Percentiles rank a stretch among this genome's conserved stretches.
These are phyloP conservation scores for Inonotus hispidus DNA, from an alignment of 1,284 basidiomycete genomes.

Conservation along the genomic window DNA sequence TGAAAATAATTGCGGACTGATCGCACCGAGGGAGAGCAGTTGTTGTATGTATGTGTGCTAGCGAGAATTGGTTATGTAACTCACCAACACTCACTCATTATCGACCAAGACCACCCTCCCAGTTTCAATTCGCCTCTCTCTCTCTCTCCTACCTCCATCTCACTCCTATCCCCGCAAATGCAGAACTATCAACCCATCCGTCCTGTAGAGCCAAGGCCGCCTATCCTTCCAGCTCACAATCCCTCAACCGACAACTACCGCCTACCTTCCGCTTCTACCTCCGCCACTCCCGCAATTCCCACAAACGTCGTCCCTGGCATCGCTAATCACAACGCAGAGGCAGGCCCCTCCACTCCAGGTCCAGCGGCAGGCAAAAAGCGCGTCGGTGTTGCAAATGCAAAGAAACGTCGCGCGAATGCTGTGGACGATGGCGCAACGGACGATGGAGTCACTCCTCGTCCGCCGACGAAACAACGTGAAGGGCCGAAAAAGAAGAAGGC, in stretches of 20 bases:
- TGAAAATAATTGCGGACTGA: neutral
- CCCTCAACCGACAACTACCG: slow-evolving; percentile 20
- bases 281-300: slow-evolving; percentile 9
- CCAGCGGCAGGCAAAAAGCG: slow-evolving; percentile 3
- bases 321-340: slow-evolving; percentile 7
- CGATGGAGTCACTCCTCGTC: slow-evolving; percentile 36
- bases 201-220: slow-evolving; percentile 9
- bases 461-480: slow-evolving; percentile 49
- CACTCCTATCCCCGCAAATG: neutral
- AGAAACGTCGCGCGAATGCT: slow-evolving; percentile 40
- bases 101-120: neutral
- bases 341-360: slow-evolving; percentile 18
- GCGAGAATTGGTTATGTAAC: slow-evolving; percentile 1
- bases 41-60: too few species aligned
- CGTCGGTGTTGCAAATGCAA: slow-evolving; percentile 23
- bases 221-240: slow-evolving; percentile 9
- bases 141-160: neutral
- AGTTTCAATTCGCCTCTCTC: neutral
- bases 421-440: slow-evolving; percentile 36
- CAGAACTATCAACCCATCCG: slow-evolving; percentile 11
- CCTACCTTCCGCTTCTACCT: slow-evolving; percentile 18
- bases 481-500: slow-evolving; percentile 90
- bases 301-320: slow-evolving; percentile 12
- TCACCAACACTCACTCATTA: neutral
- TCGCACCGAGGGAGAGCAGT: neutral